Percentiles rank a stretch among this genome's conserved stretches.
phyloP scores from a whole-genome alignment of 768 basidiomycete species.

The Auricularia heimuer region DNA sequence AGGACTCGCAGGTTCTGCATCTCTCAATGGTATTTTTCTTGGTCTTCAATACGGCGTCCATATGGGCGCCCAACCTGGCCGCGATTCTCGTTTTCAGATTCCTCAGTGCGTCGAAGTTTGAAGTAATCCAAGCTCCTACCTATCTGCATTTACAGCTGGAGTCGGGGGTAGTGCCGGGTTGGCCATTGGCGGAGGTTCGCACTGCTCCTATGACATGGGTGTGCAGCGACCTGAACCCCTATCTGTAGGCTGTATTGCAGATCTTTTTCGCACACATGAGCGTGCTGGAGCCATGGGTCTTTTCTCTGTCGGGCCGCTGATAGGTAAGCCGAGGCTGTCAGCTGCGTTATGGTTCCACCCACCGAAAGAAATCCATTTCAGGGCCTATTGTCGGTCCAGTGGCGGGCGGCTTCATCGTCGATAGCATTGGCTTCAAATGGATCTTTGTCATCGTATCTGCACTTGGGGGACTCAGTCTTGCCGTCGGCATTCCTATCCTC shows the following conservation, averaged over 20 bases:
- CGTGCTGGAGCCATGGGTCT: conserved; percentile 63
- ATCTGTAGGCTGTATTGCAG: conserved; percentile 14
- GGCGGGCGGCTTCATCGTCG: conserved; percentile 54
- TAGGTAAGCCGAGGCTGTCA: conserved; percentile 28
- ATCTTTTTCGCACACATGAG: conserved; percentile 53
- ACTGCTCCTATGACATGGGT: too few species aligned
- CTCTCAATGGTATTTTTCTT: conserved; percentile 52
- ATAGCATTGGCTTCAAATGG: conserved; percentile 42
- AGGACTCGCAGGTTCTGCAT: conserved; percentile 39
- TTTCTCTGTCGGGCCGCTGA: conserved; percentile 52
- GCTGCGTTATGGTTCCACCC: too few species aligned
- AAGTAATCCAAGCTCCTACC: background rate
- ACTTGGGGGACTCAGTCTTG: conserved; percentile 22
- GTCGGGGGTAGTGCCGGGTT: conserved; percentile 56
- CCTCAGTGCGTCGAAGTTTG: conserved; percentile 25
- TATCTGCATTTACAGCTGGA: conserved; percentile 25
- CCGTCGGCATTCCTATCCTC: conserved; percentile 47
- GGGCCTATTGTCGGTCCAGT: conserved; percentile 47
- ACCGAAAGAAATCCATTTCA: too few species aligned
- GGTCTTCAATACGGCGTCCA: conserved; percentile 58
- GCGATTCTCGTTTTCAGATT: conserved; percentile 58
- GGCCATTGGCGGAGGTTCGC: conserved; percentile 33
- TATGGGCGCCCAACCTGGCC: conserved; percentile 47
- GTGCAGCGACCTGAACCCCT: conserved; percentile 44
- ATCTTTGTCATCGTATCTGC: conserved; percentile 41